A percentile compares a stretch with the other conserved stretches of the same genome.
Conservation (phyloP, 495 filamentous ascomycete species). For the Arthonia radiata region DNA sequence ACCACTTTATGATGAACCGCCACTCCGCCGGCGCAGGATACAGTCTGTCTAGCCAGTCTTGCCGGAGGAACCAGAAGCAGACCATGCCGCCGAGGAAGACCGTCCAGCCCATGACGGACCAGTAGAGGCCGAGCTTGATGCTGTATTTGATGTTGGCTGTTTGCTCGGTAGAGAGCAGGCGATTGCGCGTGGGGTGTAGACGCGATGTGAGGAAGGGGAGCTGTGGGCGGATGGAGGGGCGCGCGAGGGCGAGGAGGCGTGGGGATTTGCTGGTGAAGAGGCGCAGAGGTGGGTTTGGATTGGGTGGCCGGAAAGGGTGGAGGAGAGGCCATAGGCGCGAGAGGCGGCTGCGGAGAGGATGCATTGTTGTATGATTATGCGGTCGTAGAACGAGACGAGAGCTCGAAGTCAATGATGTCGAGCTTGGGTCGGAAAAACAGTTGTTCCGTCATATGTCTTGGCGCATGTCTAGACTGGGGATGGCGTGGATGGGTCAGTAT, state of each 20-base stretch:
- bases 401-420: too few relatives aligned
- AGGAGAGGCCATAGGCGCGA: slow-evolving; percentile 2
- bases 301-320: slow-evolving; percentile 1
- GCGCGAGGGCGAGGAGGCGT: slow-evolving; percentile 10
- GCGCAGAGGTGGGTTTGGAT: neutral
- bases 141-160: slow-evolving; percentile 30
- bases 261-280: slow-evolving; percentile 2
- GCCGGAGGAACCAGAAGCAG: slow-evolving; percentile 30
- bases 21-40: slow-evolving; percentile 59
- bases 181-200: slow-evolving; percentile 14
- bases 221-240: too few relatives aligned
- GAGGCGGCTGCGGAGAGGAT: neutral
- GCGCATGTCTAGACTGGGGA: too few relatives aligned
- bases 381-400: too few relatives aligned
- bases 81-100: slow-evolving; percentile 26
- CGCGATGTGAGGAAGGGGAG: slow-evolving; percentile 47
- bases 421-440: too few relatives aligned
- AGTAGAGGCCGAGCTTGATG: slow-evolving; percentile 33
- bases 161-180: slow-evolving; percentile 18
- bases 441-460: too few relatives aligned
- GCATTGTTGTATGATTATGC: slow-evolving; percentile 1
- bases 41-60: slow-evolving; percentile 44
- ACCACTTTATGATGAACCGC: slow-evolving; percentile 33
- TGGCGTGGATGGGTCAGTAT: too few relatives aligned
- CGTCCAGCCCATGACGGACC: slow-evolving; percentile 27